phyloP scores from a whole-genome alignment of 139 green algal species.

The Axilococcus clingmanii region DNA sequence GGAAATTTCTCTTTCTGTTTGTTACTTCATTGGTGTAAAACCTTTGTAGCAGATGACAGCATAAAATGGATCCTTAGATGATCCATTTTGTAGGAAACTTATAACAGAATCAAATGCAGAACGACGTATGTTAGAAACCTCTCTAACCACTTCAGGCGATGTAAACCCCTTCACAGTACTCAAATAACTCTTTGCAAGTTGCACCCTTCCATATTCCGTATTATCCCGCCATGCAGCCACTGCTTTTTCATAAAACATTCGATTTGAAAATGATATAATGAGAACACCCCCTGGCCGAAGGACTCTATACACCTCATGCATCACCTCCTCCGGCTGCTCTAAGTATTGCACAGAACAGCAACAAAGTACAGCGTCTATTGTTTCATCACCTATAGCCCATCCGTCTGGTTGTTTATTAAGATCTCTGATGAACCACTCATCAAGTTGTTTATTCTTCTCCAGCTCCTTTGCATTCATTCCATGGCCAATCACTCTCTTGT shows the following conservation, averaged over 20 bases:
- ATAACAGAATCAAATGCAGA: too few species aligned
- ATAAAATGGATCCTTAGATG: conserved; percentile 61
- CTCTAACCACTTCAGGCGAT: conserved; percentile 39
- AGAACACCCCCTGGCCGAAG: conserved; percentile 72
- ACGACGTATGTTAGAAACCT: too few species aligned
- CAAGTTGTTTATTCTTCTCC: conserved; percentile 52
- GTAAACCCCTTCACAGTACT: conserved; percentile 55
- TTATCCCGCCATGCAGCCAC: conserved; percentile 68
- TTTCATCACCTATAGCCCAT: conserved; percentile 48
- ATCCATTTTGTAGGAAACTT: conserved; percentile 1
- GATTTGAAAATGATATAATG: conserved; percentile 79
- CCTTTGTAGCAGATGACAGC: conserved; percentile 56
- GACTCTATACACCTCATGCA: conserved; percentile 77
- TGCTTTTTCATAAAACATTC: conserved; percentile 75
- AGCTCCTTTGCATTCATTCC: conserved; percentile 84
- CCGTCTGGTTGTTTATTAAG: conserved; percentile 56
- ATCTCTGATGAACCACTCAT: conserved; percentile 65
- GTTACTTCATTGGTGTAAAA: neutral
- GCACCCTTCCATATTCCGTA: conserved; percentile 42
- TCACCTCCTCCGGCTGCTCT: conserved; percentile 75
- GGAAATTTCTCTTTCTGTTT: neutral
- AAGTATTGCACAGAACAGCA: conserved; percentile 62
- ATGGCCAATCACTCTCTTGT: conserved; percentile 65
- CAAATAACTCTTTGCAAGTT: conserved; percentile 72
- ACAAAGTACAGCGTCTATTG: conserved; percentile 69